A percentile compares a stretch with the other conserved stretches of the same genome.
phyloP scores from a whole-genome alignment of 129 eudicot genomes.

The Arctium minus region DNA sequence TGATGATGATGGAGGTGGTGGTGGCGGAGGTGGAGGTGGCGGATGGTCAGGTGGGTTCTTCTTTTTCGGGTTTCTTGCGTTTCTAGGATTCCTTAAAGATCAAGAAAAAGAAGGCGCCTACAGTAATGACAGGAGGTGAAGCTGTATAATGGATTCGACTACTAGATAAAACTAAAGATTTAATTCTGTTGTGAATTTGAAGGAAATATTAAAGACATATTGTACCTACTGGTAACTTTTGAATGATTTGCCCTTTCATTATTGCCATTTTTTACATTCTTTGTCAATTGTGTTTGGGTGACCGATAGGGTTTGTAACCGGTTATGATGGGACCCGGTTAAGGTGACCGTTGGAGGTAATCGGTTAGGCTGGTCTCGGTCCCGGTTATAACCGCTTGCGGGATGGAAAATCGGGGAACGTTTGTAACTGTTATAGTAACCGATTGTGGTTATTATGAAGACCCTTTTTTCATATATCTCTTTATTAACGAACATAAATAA shows the following conservation, averaged over 20 bases:
- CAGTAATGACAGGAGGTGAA: constrained; percentile 24
- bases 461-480: not conserved
- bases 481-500: not conserved
- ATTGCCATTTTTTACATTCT: not conserved
- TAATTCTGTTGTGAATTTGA: constrained; percentile 1
- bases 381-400: not conserved
- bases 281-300: not conserved
- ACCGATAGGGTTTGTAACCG: not conserved
- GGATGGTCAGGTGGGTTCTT: constrained; percentile 84
- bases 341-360: not conserved
- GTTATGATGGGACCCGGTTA: not conserved
- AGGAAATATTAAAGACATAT: not conserved
- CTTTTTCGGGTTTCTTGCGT: constrained; percentile 83
- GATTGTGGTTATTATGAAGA: not conserved
- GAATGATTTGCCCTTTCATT: not conserved
- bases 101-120: constrained; percentile 48
- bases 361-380: not conserved
- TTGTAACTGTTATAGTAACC: not conserved
- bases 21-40: constrained; percentile 86
- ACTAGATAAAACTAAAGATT: not conserved
- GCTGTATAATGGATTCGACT: not conserved
- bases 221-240: not conserved
- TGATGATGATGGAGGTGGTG: constrained; percentile 88
- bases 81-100: constrained; percentile 66
- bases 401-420: not conserved